Evolutionary conservation across 768 basidiomycete genomes (phyloP).

Genomic region (Candolleomyces eurysporus): DNA sequence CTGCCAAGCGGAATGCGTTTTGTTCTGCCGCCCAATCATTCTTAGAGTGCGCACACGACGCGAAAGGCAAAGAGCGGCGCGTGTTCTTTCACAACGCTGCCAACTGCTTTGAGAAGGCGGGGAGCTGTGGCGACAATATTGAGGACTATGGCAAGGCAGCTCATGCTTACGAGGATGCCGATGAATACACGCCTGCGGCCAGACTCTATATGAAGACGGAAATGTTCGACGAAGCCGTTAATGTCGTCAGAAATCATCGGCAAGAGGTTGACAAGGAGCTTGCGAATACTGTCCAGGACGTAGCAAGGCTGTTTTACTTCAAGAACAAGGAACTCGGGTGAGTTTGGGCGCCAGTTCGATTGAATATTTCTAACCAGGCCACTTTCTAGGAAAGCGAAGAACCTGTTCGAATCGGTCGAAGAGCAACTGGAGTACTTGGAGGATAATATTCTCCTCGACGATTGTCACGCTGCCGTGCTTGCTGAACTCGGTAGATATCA

Average conservation of each 20-base stretch:
- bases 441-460: constrained; percentile 41
- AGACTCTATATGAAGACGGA: constrained; percentile 48
- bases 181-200: constrained; percentile 2
- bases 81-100: constrained; percentile 10
- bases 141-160: constrained; percentile 44
- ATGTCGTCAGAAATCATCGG: constrained; percentile 37
- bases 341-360: constrained; percentile 6
- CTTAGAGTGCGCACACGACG: constrained; percentile 2
- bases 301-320: constrained; percentile 47
- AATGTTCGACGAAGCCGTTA: constrained; percentile 52
- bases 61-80: constrained; percentile 3
- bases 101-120: constrained; percentile 51
- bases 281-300: constrained; percentile 35
- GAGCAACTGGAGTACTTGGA: constrained; percentile 58
- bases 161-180: constrained; percentile 2
- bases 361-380: neutral
- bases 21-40: constrained; percentile 21
- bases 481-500: constrained; percentile 35
- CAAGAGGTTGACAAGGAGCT: constrained; percentile 28
- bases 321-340: constrained; percentile 35
- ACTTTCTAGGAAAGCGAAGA: constrained; percentile 38
- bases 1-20: constrained; percentile 15
- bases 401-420: constrained; percentile 49
- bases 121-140: constrained; percentile 39
- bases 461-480: constrained; percentile 44